Conservation (phyloP, 2,329 filamentous ascomycete genomes). For the Colletotrichum sojae region DNA sequence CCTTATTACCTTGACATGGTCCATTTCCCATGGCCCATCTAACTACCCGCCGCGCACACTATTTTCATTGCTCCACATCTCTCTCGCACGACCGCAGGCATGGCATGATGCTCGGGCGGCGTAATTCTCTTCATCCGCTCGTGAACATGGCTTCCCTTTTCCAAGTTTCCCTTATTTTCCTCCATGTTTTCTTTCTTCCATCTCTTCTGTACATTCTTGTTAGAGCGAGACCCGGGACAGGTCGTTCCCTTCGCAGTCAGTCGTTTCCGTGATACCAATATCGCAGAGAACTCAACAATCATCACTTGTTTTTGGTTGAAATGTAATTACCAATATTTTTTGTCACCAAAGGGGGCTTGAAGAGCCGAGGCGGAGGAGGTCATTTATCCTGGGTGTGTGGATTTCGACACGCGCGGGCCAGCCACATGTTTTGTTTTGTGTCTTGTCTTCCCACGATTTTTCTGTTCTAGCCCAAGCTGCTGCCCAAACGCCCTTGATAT, state of each 20-base stretch:
- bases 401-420: background rate
- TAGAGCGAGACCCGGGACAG: conserved; percentile 42
- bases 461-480: background rate
- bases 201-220: conserved; percentile 42
- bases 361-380: conserved; percentile 2
- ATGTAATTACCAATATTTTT: conserved; percentile 40
- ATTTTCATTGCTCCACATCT: conserved; percentile 19
- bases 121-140: conserved; percentile 39
- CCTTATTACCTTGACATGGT: conserved; percentile 4
- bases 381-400: conserved; percentile 10
- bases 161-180: conserved; percentile 6
- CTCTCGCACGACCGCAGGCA: conserved; percentile 29
- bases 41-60: conserved; percentile 20
- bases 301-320: conserved; percentile 31
- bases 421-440: background rate
- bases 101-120: conserved; percentile 26
- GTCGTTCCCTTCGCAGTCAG: conserved; percentile 43
- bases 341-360: conserved; percentile 10
- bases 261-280: conserved; percentile 43
- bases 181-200: conserved; percentile 9
- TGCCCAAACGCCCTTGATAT: background rate
- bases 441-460: background rate
- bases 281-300: conserved; percentile 34
- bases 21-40: conserved; percentile 18
- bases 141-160: conserved; percentile 37